Percentiles rank a stretch among this genome's conserved stretches.
Conservation (phyloP, 2,329 filamentous ascomycete genomes). For the Cercospora sp. region DNA sequence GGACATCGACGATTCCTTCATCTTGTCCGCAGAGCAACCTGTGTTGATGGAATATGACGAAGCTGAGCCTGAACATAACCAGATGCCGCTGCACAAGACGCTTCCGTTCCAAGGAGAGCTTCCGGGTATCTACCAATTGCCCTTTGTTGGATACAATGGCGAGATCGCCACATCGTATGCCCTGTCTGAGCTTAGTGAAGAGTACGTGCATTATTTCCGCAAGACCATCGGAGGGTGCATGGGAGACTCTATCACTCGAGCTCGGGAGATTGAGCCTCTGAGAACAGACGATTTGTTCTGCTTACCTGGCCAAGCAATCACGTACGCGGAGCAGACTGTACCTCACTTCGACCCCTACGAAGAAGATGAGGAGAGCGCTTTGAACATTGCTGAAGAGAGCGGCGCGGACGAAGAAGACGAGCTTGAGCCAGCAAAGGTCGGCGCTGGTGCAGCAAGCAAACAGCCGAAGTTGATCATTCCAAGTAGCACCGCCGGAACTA, state of each 20-base stretch:
- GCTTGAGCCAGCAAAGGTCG: not conserved
- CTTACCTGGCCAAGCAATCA: conserved; percentile 37
- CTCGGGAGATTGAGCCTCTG: conserved; percentile 33
- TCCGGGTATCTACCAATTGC: conserved; percentile 52
- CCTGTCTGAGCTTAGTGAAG: conserved; percentile 49
- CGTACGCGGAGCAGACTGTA: conserved; percentile 28
- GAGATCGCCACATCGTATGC: conserved; percentile 43
- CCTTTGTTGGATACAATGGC: conserved; percentile 67
- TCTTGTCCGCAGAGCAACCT: conserved; percentile 35
- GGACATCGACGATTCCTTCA: conserved; percentile 36
- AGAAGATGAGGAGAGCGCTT: conserved; percentile 11
- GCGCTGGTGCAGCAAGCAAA: not conserved
- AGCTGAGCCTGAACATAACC: conserved; percentile 48
- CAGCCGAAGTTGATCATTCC: conserved; percentile 19
- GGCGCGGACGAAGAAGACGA: not conserved
- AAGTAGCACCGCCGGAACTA: not conserved
- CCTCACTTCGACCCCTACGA: conserved; percentile 5
- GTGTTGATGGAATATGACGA: conserved; percentile 42
- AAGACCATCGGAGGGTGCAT: conserved; percentile 67
- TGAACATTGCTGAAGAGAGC: conserved; percentile 14
- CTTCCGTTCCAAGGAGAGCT: conserved; percentile 53
- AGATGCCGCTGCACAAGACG: conserved; percentile 44
- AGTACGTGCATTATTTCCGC: conserved; percentile 63
- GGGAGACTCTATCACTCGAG: conserved; percentile 40
- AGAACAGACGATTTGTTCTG: conserved; percentile 68